A percentile compares a stretch with the other conserved stretches of the same genome.
Evolutionary conservation across 2,329 filamentous ascomycete species (phyloP).

Genomic region (Alternaria arbusti): DNA sequence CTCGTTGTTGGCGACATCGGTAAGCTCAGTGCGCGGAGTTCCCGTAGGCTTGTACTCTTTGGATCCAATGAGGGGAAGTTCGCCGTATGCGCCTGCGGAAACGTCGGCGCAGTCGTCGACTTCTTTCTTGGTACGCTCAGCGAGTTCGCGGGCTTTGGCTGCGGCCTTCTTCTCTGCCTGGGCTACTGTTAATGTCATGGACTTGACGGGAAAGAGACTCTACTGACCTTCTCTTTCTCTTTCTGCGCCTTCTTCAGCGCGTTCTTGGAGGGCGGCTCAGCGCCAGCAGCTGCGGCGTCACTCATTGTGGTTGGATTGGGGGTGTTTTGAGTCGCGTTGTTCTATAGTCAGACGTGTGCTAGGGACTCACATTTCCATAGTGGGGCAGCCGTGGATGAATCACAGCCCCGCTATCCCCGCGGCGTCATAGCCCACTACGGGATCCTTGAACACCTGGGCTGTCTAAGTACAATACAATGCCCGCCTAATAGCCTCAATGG

Average conservation of each 20-base stretch:
- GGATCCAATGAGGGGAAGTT: constrained; percentile 65
- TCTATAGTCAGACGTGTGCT: not conserved
- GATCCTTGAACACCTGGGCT: not conserved
- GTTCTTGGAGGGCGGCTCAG: constrained; percentile 48
- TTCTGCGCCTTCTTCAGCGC: constrained; percentile 52
- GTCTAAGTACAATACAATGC: not conserved
- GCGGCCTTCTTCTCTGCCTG: constrained; percentile 52
- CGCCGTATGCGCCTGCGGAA: constrained; percentile 80
- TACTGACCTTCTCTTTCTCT: constrained; percentile 49
- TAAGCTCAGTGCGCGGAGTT: constrained; percentile 65
- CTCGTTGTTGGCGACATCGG: constrained; percentile 43
- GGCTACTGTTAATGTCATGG: constrained; percentile 11
- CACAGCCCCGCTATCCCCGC: constrained; percentile 23
- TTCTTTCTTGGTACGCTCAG: constrained; percentile 59
- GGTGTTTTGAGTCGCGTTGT: constrained; percentile 1
- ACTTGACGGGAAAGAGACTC: not conserved
- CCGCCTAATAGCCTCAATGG: not conserved
- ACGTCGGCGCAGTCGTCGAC: constrained; percentile 70
- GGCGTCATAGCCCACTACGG: constrained; percentile 19
- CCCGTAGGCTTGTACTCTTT: constrained; percentile 59
- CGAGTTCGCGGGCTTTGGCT: constrained; percentile 59
- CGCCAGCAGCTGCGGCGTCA: constrained; percentile 35
- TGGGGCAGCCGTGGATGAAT: constrained; percentile 23
- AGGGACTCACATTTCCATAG: constrained; percentile 10
- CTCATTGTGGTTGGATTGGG: constrained; percentile 32